Evolutionary conservation across 176 grass and related monocot genomes (phyloP).

Genomic region (Juncus inflexus): DNA sequence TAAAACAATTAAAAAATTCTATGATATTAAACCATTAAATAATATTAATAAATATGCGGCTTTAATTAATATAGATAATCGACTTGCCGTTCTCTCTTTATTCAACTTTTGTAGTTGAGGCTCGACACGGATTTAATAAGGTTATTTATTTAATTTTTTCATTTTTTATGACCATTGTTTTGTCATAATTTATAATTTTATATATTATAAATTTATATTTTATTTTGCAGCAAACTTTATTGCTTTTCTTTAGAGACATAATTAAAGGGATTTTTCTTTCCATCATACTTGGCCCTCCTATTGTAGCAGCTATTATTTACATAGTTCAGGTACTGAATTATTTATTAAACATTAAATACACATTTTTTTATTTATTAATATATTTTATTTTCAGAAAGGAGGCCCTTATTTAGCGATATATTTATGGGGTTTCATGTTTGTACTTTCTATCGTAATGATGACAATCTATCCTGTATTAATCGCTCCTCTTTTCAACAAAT

Average conservation of each 20-base stretch:
- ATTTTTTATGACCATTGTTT: slow-evolving; percentile 16
- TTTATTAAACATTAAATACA: slow-evolving; percentile 5
- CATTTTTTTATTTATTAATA: slow-evolving; percentile 14
- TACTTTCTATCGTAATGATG: slow-evolving; percentile 81
- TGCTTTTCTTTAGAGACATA: slow-evolving; percentile 87
- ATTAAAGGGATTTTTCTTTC: slow-evolving; percentile 86
- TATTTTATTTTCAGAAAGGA: slow-evolving; percentile 62
- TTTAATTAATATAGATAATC: slow-evolving; percentile 55
- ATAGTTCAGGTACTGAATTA: slow-evolving; percentile 72
- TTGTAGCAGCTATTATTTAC: slow-evolving; percentile 81
- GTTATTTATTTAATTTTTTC: slow-evolving; percentile 30
- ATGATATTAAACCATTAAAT: neutral
- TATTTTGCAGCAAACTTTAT: slow-evolving; percentile 81
- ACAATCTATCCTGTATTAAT: slow-evolving; percentile 89
- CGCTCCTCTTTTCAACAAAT: slow-evolving; percentile 96
- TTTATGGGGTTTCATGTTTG: slow-evolving; percentile 98
- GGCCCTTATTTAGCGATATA: slow-evolving; percentile 97
- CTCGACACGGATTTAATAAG: slow-evolving; percentile 97
- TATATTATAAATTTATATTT: slow-evolving; percentile 21
- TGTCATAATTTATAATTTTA: neutral
- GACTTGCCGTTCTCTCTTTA: slow-evolving; percentile 95
- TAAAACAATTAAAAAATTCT: neutral
- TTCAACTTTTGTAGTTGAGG: slow-evolving; percentile 91
- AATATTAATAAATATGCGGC: slow-evolving; percentile 2
- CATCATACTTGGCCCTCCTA: slow-evolving; percentile 74